Evolutionary conservation across 1,139 yeast species (phyloP).

Genomic region (Yamadazyma friedrichii): DNA sequence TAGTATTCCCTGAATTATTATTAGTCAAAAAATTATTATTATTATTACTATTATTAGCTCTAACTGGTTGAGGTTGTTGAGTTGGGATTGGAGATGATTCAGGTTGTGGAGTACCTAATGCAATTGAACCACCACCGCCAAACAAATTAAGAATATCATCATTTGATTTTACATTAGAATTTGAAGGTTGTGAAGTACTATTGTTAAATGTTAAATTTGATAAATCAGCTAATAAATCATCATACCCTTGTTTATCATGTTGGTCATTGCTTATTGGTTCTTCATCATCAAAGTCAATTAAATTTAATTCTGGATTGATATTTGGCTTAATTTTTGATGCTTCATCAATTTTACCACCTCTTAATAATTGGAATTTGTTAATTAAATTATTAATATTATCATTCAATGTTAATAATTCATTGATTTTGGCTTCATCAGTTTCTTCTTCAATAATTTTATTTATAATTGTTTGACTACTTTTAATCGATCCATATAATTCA

Average conservation of each 20-base stretch:
- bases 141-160: conserved; percentile 41
- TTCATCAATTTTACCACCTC: conserved; percentile 58
- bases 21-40: conserved; percentile 5
- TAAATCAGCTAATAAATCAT: conserved; percentile 71
- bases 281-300: conserved; percentile 80
- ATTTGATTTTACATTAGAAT: conserved; percentile 20
- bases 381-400: conserved; percentile 74
- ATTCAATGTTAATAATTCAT: conserved; percentile 65
- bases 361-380: conserved; percentile 64
- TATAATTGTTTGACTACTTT: conserved; percentile 84
- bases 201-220: conserved; percentile 54
- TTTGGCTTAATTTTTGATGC: conserved; percentile 56
- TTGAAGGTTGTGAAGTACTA: conserved; percentile 8
- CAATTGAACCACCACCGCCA: conserved; percentile 47
- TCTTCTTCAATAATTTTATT: conserved; percentile 69
- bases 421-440: conserved; percentile 63
- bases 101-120: conserved; percentile 28
- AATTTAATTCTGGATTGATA: conserved; percentile 47
- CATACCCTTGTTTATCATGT: conserved; percentile 50
- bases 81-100: conserved; percentile 10
- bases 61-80: conserved; percentile 15
- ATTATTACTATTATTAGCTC: conserved; percentile 11
- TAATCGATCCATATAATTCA: conserved; percentile 77
- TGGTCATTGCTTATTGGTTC: conserved; percentile 36
- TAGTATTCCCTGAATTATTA: conserved; percentile 6